Base-by-base conservation (phyloP, 345 rosid species). In the Linum usitatissimum region DNA sequence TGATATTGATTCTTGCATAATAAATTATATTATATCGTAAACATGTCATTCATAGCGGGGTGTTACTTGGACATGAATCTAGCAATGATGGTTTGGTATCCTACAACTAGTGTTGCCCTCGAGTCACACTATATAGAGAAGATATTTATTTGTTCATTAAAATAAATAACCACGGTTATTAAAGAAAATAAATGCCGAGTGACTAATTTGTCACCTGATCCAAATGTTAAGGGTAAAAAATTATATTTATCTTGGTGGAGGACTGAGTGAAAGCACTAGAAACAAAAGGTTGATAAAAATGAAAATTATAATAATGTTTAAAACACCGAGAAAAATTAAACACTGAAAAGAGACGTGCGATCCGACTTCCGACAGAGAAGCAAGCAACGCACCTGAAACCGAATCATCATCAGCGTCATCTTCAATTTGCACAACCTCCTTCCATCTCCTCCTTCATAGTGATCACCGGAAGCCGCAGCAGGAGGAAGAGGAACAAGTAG, bases 241-340 rank as follows among this genome's bases (percentile, higher is more conserved):
- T 40, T 7, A 40, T 40, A 0, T 23, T 23, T 40, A 40, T 40
- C 5, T 40, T 40, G 13, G 2, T 40, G 48, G 13, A 40, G 13
- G 13, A 40, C 4, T 40, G 48, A 2, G 28, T 23, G 28, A 23
- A 23, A 23, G 28, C 28, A 23, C 28, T 23, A 2, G 2, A 23
- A 23, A 23, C 28, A 23, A 23, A 23, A 1, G 21, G 3, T 53
- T 53, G 6, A 53, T 20, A 53, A 53, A 17, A 53, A 53, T 53
- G 21, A 5, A 53, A 53, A 53, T 5, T 0, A 53, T 53, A 20
- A 62, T 55, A 57, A 57, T 23, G 28, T 23, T 23, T 23, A 0
- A 49, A 19, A 17, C 38, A 55, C 28, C 17, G 39, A 49, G 62
- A 53, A 20, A 70, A 49, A 59, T 28, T 20, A 17, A 48, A 49